Evolutionary conservation across 1,284 basidiomycete genomes (phyloP), one percentile per base, ranked within the genome.

Genomic region (Singerocomus inundabilis): DNA sequence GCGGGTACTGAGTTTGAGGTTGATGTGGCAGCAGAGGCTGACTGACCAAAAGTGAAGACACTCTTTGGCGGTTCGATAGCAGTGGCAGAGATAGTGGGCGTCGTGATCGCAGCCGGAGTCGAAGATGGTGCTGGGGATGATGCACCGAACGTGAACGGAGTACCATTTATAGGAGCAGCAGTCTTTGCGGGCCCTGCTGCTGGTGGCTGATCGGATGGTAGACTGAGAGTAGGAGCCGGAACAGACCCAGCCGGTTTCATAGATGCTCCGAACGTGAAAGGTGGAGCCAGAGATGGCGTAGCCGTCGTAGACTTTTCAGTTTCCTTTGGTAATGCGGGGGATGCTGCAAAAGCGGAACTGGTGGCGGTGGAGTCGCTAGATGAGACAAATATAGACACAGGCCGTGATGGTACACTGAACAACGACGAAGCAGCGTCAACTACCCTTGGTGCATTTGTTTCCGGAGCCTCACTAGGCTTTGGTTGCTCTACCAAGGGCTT

Each of bases 21-120:
- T 21, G 52, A 31, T 10, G 54, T 26, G 10, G 51, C 29, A n/a
- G 45, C 9, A 18, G 59, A 8, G n/a, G 51, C 10, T 5, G 62
- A 38, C 39, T 50, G 64, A 48, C 55, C 55, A 35, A 69, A 67
- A 4, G 58, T 42, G 21, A 70, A 64, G 21, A 12, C 51, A 31
- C 49, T 55, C 52, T 70, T 67, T 32, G 63, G 50, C 9, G 51
- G 46, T 35, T 69, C 68, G 2, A 32, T 28, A 8, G 34, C 33
- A 45, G 42, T 11, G 15, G 49, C 31, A 16, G 61, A n/a, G 5
- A 26, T 16, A 34, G 40, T 39, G 12, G 54, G 21, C 16, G 59
- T 40, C 8, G 44, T 32, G 18, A 36, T 36, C 4, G 40, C 15
- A 33, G 28, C 51, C 1, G 49, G 18, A 18, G 44, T 28, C 2